phyloP scores from a whole-genome alignment of 768 basidiomycete species.

The Flagelloscypha sp. region DNA sequence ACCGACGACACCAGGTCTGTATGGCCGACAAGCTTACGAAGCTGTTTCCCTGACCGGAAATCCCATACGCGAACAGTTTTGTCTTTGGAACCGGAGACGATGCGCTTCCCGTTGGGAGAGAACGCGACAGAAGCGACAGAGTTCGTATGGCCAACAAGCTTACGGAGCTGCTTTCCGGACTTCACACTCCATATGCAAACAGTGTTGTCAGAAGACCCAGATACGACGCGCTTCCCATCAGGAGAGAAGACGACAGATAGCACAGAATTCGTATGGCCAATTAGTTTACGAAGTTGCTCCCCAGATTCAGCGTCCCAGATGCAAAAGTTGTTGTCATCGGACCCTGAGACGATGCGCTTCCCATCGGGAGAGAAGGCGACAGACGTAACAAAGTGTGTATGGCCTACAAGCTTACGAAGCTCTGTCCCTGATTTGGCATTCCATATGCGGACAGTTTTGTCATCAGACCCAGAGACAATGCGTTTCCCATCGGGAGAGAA shows the following conservation, averaged over 20 bases:
- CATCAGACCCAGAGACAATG: slow-evolving; percentile 4
- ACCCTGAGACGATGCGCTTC: background rate
- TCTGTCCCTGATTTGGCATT: no score
- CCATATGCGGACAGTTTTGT: slow-evolving; percentile 7
- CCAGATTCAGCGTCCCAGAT: background rate
- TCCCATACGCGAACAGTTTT: slow-evolving; percentile 1
- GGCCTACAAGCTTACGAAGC: background rate
- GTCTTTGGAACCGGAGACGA: background rate
- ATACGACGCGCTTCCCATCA: slow-evolving; percentile 29
- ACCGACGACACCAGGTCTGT: background rate
- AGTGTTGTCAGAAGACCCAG: slow-evolving; percentile 27
- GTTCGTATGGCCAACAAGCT: background rate
- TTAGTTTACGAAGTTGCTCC: background rate
- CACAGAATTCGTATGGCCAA: slow-evolving; percentile 3
- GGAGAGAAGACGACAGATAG: slow-evolving; percentile 32
- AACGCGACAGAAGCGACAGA: background rate
- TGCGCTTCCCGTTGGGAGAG: background rate
- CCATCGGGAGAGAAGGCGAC: slow-evolving; percentile 1
- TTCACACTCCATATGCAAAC: slow-evolving; percentile 1
- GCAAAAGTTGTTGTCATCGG: no score
- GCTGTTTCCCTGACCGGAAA: no score
- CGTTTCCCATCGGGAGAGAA: slow-evolving; percentile 2
- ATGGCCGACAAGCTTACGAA: slow-evolving; percentile 3
- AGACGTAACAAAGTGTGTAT: background rate
- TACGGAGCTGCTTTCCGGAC: slow-evolving; percentile 1